Conservation (phyloP, 495 filamentous ascomycete genomes). For the Tuber magnatum region DNA sequence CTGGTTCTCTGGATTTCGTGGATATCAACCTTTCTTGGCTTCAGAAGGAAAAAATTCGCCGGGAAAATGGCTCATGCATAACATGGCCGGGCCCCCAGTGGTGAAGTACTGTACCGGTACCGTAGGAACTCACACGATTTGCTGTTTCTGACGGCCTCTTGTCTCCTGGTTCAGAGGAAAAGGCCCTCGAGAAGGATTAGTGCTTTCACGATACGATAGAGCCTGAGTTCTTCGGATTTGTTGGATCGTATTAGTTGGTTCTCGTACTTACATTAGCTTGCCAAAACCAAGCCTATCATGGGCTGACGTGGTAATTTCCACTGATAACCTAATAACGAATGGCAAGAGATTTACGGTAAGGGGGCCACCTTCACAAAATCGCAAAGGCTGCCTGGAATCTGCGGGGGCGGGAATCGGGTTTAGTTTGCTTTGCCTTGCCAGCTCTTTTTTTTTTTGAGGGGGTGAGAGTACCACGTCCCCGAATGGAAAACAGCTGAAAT, state of each 20-base stretch:
- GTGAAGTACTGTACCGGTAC: neutral
- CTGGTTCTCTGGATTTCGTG: neutral
- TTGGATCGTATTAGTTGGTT: no score
- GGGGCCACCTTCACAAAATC: neutral
- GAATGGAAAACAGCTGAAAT: neutral
- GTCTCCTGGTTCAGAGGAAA: no score
- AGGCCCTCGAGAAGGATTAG: no score
- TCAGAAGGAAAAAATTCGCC: neutral
- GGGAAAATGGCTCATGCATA: neutral
- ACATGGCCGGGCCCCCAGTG: neutral
- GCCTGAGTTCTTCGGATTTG: no score
- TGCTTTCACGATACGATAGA: no score
- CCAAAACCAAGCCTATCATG: no score
- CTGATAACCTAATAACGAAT: no score
- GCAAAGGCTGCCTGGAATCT: neutral
- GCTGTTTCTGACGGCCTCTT: no score
- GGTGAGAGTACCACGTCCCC: neutral
- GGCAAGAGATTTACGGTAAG: neutral
- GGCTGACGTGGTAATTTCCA: no score
- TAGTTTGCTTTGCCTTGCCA: neutral
- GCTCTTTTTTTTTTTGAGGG: neutral
- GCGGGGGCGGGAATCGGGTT: neutral
- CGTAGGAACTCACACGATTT: no score
- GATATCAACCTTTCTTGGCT: neutral
- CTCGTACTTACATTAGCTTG: no score